Conservation (phyloP, 148 eudicot species). For the Cornus controversa region DNA sequence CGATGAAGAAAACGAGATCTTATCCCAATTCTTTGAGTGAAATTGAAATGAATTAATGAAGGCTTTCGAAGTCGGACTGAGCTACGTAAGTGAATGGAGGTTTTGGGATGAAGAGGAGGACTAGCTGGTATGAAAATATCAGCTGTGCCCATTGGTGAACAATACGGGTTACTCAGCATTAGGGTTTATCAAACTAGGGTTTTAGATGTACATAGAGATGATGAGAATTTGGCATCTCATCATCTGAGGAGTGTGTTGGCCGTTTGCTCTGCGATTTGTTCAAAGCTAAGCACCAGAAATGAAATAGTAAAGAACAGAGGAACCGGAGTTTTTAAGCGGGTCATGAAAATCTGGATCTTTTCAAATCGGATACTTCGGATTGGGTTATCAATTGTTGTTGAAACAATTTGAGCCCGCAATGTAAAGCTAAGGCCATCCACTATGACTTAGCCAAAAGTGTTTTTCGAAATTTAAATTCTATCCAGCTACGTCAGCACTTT, state of each 20-base stretch:
- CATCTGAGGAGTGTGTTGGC: neutral
- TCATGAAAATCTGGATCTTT: neutral
- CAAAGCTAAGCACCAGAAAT: neutral
- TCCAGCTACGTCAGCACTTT: too few relatives aligned
- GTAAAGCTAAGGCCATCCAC: too few relatives aligned
- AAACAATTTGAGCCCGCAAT: too few relatives aligned
- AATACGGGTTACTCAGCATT: conserved; percentile 3
- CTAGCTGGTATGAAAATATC: conserved; percentile 24
- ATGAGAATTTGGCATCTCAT: too few relatives aligned
- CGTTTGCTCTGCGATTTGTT: neutral
- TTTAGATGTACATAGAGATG: neutral
- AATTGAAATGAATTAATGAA: conserved; percentile 4
- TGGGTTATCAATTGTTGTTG: too few relatives aligned
- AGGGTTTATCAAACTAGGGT: conserved; percentile 19
- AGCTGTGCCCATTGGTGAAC: conserved; percentile 19
- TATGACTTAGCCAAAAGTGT: too few relatives aligned
- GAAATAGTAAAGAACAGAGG: neutral
- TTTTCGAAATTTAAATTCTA: too few relatives aligned
- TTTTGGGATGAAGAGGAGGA: conserved; percentile 38
- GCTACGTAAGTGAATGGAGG: conserved; percentile 18
- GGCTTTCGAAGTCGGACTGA: conserved; percentile 24
- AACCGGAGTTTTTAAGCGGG: neutral
- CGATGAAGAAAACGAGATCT: conserved; percentile 18
- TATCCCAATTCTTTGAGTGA: neutral
- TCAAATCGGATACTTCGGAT: too few relatives aligned